These are phyloP conservation scores for Phlebiopsis flavidoalba DNA, from an alignment of 768 basidiomycete species.

Conservation along the genomic window DNA sequence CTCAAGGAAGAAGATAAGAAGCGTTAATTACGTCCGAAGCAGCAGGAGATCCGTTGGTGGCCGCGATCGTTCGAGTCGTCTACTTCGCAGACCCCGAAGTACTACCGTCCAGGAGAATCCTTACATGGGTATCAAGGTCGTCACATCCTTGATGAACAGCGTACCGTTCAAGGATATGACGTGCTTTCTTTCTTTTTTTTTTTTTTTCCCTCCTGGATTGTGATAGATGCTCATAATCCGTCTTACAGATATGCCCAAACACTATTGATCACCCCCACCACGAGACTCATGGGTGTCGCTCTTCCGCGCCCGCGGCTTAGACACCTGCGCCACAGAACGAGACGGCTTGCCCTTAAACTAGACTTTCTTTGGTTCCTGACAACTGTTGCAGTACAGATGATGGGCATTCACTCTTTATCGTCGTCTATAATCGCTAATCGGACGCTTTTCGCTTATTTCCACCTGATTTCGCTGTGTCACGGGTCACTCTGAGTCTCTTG, in stretches of 20 bases:
- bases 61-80: constrained; percentile 50
- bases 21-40: constrained; percentile 64
- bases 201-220: too few relatives aligned
- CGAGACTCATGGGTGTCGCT: constrained; percentile 84
- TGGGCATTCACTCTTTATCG: too few relatives aligned
- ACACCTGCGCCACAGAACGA: too few relatives aligned
- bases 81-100: constrained; percentile 64
- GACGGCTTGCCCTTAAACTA: constrained; percentile 51
- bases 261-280: constrained; percentile 67
- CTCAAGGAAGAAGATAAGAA: constrained; percentile 52
- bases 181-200: neutral
- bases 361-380: constrained; percentile 43
- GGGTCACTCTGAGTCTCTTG: too few relatives aligned
- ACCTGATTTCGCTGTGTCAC: neutral
- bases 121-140: constrained; percentile 40
- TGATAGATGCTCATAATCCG: constrained; percentile 2
- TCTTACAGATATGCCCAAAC: constrained; percentile 71
- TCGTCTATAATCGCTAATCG: too few relatives aligned
- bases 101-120: constrained; percentile 53
- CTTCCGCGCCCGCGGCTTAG: too few relatives aligned
- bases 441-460: neutral
- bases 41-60: constrained; percentile 52
- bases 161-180: too few relatives aligned
- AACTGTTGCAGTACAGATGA: constrained; percentile 27
- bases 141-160: constrained; percentile 75